Conservation (phyloP, 2,329 filamentous ascomycete species). For the Diaporthe sp. region DNA sequence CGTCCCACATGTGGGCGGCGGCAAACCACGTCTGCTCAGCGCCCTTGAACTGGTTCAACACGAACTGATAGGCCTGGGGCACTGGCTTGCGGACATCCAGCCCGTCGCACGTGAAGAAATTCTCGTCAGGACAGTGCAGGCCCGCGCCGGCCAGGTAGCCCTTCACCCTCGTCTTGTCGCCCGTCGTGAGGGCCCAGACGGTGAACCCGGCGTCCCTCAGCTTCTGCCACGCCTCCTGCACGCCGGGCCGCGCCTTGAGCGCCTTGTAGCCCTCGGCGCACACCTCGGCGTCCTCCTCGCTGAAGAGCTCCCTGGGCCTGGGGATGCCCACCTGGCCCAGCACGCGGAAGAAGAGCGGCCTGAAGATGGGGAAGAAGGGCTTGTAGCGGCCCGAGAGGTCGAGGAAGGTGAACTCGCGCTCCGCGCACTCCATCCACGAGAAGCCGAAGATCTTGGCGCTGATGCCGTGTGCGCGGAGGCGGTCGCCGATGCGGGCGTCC, state of each 20-base stretch:
- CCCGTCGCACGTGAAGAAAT: slow-evolving; percentile 66
- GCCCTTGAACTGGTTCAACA: slow-evolving; percentile 57
- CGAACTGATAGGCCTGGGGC: slow-evolving; percentile 59
- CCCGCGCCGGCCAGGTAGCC: slow-evolving; percentile 66
- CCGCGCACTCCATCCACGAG: slow-evolving; percentile 61
- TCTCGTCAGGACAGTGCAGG: slow-evolving; percentile 64
- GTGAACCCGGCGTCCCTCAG: slow-evolving; percentile 63
- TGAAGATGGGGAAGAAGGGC: slow-evolving; percentile 59
- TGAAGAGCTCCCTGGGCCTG: slow-evolving; percentile 58
- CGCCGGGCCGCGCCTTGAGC: slow-evolving; percentile 55
- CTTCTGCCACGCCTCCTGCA: slow-evolving; percentile 57
- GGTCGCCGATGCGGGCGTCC: slow-evolving; percentile 56
- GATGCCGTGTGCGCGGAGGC: slow-evolving; percentile 56
- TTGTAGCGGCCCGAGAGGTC: slow-evolving; percentile 59
- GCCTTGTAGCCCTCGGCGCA: slow-evolving; percentile 56
- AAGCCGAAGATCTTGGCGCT: slow-evolving; percentile 60
- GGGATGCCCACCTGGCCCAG: slow-evolving; percentile 59
- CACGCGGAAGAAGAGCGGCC: slow-evolving; percentile 63
- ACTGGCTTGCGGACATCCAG: slow-evolving; percentile 65
- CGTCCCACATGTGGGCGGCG: slow-evolving; percentile 73
- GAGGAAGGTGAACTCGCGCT: slow-evolving; percentile 65
- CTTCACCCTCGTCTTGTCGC: slow-evolving; percentile 62
- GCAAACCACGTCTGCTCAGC: slow-evolving; percentile 66
- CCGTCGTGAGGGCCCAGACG: slow-evolving; percentile 68
- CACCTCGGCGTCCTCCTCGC: slow-evolving; percentile 57